phyloP scores from a whole-genome alignment of 768 basidiomycete genomes.

The Tylopilus felleus region DNA sequence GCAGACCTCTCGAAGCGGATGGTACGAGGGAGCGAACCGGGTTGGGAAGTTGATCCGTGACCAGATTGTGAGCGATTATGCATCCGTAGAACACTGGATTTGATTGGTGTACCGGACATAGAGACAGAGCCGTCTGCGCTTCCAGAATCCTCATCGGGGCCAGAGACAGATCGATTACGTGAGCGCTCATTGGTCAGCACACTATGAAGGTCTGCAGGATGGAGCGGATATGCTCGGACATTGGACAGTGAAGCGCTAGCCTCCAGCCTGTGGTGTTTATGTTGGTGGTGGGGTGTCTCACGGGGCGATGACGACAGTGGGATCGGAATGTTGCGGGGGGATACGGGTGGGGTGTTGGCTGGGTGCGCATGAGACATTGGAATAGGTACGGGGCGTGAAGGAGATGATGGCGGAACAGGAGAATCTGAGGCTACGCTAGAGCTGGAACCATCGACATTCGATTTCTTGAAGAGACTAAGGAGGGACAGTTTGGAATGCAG shows the following conservation, averaged over 20 bases:
- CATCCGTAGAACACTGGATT: slow-evolving; percentile 38
- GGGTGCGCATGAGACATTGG: slow-evolving; percentile 16
- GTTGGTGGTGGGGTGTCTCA: slow-evolving; percentile 18
- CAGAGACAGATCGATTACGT: slow-evolving; percentile 35
- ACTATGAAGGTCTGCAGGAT: slow-evolving; percentile 49
- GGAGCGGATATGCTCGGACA: slow-evolving; percentile 31
- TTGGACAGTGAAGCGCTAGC: slow-evolving; percentile 22
- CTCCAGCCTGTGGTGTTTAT: slow-evolving; percentile 22
- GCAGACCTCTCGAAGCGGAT: slow-evolving; percentile 35
- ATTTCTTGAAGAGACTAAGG: slow-evolving; percentile 69
- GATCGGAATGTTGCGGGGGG: slow-evolving; percentile 23
- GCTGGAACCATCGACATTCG: slow-evolving; percentile 36
- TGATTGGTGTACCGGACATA: slow-evolving; percentile 28
- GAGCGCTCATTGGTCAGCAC: slow-evolving; percentile 35
- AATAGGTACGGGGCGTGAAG: slow-evolving; percentile 27
- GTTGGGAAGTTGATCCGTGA: slow-evolving; percentile 22
- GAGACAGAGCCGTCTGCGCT: slow-evolving; percentile 20
- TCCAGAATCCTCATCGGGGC: slow-evolving; percentile 23
- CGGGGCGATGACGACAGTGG: slow-evolving; percentile 31
- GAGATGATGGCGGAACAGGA: slow-evolving; percentile 24
- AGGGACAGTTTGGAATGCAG: slow-evolving; percentile 72
- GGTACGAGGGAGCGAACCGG: slow-evolving; percentile 27
- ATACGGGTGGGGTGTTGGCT: slow-evolving; percentile 23
- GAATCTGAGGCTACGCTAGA: slow-evolving; percentile 35
- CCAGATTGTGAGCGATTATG: slow-evolving; percentile 38